Evolutionary conservation across 176 grass and related monocot genomes (phyloP), one percentile per base, ranked within the genome.

Genomic region (Carex myosuroides): DNA sequence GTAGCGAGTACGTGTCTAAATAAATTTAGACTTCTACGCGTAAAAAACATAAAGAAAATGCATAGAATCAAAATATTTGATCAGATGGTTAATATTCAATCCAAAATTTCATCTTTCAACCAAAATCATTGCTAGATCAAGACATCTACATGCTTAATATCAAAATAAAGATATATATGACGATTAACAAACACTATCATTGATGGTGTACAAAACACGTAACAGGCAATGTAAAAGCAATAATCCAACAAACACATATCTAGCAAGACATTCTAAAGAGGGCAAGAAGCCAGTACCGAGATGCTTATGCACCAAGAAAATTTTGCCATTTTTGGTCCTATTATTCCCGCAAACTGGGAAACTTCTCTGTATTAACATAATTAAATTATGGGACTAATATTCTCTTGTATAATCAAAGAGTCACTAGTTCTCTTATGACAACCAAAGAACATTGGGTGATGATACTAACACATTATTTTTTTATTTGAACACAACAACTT

Each of bases 371-470:
- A 7, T 21, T 11, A 71, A 71, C 39, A 71, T 4, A n/a, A n/a
- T n/a, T n/a, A 70, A 68, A 29, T 46, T 44, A 71, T 46, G 35
- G 8, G 8, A 17, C 7, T 20, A 44, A 41, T 16, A 33, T 67
- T 35, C 17, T 6, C 4, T 13, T 39, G 6, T 50, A 22, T 48
- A 52, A 26, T 13, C 3, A 74, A 74, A 52, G 17, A 74, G 10
- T 24, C 44, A 74, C 44, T 75, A 54, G 16, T 46, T 46, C 44
- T 46, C 10, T 3, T 50, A 11, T 3, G 10, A 10, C 46, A 44
- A 53, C 44, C 44, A 74, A 76, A 55, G 72, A 77, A 56, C 73
- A 56, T 54, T n/a, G n/a, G n/a, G n/a, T n/a, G n/a, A n/a, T n/a
- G n/a, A n/a, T n/a, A n/a, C n/a, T n/a, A n/a, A n/a, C n/a, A n/a